Conservation (phyloP, 176 grass and related monocot species). For the Juncus inflexus region DNA sequence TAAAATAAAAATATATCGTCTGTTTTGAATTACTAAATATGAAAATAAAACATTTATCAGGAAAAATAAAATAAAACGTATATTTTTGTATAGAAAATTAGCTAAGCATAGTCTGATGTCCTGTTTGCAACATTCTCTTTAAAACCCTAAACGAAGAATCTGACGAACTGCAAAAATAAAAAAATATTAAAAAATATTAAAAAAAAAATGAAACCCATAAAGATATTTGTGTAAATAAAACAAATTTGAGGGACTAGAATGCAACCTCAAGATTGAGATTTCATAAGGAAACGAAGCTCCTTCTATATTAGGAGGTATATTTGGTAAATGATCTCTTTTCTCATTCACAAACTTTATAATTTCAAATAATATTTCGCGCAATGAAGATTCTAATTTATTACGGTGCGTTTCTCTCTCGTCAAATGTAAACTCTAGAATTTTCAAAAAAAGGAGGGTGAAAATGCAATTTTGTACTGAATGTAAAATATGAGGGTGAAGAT, state of each 20-base stretch:
- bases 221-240: constrained; percentile 11
- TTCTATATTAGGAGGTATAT: constrained; percentile 34
- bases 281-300: constrained; percentile 37
- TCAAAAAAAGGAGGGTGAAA: constrained; percentile 7
- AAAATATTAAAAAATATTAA: neutral
- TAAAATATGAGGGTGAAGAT: neutral
- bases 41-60: too few species aligned
- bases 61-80: too few species aligned
- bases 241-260: constrained; percentile 6
- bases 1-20: too few species aligned
- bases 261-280: constrained; percentile 36
- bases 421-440: constrained; percentile 16
- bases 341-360: constrained; percentile 43
- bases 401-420: constrained; percentile 22
- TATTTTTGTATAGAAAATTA: constrained; percentile 16
- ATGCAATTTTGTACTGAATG: neutral
- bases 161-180: constrained; percentile 30
- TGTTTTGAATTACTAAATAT: too few species aligned
- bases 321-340: constrained; percentile 42
- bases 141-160: constrained; percentile 36
- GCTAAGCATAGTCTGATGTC: constrained; percentile 34
- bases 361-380: constrained; percentile 32
- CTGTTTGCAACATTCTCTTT: constrained; percentile 47
- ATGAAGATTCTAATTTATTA: constrained; percentile 27
- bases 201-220: constrained; percentile 1